These are phyloP conservation scores for Fusarium sp. DNA, from an alignment of 2,329 filamentous ascomycete species.

Conservation along the genomic window DNA sequence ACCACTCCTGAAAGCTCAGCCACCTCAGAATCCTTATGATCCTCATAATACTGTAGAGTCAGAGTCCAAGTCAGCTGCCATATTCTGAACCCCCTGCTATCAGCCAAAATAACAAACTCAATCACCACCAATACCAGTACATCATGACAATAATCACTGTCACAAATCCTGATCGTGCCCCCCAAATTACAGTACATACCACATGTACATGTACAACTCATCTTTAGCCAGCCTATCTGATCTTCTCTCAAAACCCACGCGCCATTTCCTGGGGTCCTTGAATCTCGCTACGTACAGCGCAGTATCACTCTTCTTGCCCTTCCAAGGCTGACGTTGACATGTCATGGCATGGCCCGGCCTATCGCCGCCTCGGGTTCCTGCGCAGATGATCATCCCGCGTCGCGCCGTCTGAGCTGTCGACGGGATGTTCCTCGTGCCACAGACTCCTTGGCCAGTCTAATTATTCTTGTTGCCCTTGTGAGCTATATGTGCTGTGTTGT, in stretches of 20 bases:
- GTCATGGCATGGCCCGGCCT: slow-evolving; percentile 31
- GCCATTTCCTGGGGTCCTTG: slow-evolving; percentile 30
- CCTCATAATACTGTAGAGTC: neutral
- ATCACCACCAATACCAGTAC: slow-evolving; percentile 8
- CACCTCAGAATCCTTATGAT: slow-evolving; percentile 7
- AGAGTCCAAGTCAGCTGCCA: slow-evolving; percentile 7
- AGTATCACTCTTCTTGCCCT: slow-evolving; percentile 5
- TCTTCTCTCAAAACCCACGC: slow-evolving; percentile 34
- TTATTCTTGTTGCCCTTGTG: slow-evolving; percentile 18
- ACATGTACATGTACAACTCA: slow-evolving; percentile 11
- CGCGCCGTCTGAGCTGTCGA: slow-evolving; percentile 43
- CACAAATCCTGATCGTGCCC: slow-evolving; percentile 10
- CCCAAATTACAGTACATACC: slow-evolving; percentile 7
- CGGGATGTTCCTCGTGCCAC: slow-evolving; percentile 27
- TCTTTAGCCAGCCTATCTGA: neutral
- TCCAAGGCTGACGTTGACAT: slow-evolving; percentile 15
- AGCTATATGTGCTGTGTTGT: slow-evolving; percentile 10
- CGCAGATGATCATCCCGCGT: slow-evolving; percentile 47
- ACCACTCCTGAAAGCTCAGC: slow-evolving; percentile 1
- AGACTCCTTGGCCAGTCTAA: slow-evolving; percentile 35
- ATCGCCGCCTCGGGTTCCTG: slow-evolving; percentile 48
- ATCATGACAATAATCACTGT: slow-evolving; percentile 15
- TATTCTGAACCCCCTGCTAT: slow-evolving; percentile 5
- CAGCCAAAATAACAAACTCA: slow-evolving; percentile 15
- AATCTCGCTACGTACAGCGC: neutral